phyloP scores from a whole-genome alignment of 305 asterid genomes.

The Solanum hybrid region DNA sequence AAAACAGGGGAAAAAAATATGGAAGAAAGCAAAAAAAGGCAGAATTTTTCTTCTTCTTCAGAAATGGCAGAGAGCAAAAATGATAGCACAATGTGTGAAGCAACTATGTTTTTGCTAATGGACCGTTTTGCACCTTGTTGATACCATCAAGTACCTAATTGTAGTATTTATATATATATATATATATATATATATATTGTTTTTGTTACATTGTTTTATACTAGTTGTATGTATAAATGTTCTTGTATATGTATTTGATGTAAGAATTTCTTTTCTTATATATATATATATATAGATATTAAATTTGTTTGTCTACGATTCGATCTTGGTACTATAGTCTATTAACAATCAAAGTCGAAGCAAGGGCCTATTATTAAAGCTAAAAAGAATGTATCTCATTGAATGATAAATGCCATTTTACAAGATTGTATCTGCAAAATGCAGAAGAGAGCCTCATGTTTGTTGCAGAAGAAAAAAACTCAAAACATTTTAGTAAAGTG shows the following conservation, averaged over 20 bases:
- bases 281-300: background rate
- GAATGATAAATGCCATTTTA: background rate
- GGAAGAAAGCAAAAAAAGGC: slow-evolving; percentile 7
- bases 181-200: background rate
- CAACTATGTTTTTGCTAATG: slow-evolving; percentile 37
- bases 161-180: background rate
- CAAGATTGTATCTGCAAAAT: background rate
- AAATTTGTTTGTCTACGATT: background rate
- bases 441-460: background rate
- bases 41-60: slow-evolving; percentile 3
- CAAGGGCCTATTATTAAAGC: background rate
- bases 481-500: background rate
- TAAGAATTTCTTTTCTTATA: background rate
- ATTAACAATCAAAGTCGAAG: background rate
- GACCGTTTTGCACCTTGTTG: slow-evolving; percentile 58
- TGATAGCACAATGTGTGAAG: slow-evolving; percentile 34
- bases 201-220: background rate
- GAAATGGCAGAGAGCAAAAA: slow-evolving; percentile 13
- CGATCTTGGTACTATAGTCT: background rate
- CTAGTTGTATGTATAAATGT: background rate
- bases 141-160: background rate
- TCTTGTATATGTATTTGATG: background rate
- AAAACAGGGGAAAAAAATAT: slow-evolving; percentile 11
- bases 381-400: background rate
- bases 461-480: background rate